Evolutionary conservation across 176 grass and related monocot genomes (phyloP).

Genomic region (Pontederia paniculata): DNA sequence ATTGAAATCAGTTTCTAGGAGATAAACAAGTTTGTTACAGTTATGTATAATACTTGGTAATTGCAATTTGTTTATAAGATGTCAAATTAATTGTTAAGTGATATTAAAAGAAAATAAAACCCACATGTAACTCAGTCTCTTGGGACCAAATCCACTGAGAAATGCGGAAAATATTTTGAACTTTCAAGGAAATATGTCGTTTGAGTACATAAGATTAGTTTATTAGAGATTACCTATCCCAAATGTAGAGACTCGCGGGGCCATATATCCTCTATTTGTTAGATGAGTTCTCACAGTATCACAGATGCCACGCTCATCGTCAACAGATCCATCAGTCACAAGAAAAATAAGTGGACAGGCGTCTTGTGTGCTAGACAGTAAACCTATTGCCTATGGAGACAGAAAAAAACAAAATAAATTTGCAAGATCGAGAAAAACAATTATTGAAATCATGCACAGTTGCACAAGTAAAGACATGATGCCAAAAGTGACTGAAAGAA

Average conservation of each 20-base stretch:
- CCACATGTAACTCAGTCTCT: no score
- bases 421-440: not conserved
- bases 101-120: no score
- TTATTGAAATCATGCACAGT: no score
- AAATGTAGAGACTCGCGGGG: conserved; percentile 83
- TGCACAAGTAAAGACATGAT: not conserved
- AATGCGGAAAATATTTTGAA: no score
- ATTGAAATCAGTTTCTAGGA: no score
- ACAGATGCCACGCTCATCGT: conserved; percentile 80
- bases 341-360: conserved; percentile 81
- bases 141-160: no score
- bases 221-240: conserved; percentile 62
- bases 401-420: not conserved
- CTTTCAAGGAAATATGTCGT: not conserved
- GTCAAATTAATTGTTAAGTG: no score
- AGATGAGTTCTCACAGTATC: conserved; percentile 42
- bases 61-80: no score
- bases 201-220: not conserved
- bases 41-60: no score
- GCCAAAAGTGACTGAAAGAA: not conserved
- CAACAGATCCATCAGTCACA: conserved; percentile 87
- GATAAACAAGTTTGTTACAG: no score
- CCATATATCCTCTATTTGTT: conserved; percentile 38
- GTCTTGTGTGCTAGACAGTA: conserved; percentile 50
- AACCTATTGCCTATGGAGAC: conserved; percentile 55